Percentiles rank a stretch among this genome's conserved stretches.
These are phyloP conservation scores for Ascochyta pisi DNA, from an alignment of 2,329 filamentous ascomycete genomes.

Conservation along the genomic window DNA sequence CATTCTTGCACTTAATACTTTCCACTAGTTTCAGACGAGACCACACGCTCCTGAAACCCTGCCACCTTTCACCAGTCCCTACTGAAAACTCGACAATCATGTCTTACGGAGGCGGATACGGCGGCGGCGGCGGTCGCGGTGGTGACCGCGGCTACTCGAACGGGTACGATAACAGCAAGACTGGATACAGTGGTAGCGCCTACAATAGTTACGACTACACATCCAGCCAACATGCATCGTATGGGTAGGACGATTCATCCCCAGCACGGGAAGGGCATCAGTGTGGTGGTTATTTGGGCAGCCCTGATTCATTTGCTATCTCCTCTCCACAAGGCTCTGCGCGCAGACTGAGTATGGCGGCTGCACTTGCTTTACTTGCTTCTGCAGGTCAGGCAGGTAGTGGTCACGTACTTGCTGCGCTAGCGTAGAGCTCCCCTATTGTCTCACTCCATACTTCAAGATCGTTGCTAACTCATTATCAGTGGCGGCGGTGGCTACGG, in stretches of 20 bases:
- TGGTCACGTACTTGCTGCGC: conserved; percentile 37
- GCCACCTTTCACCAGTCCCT: conserved; percentile 40
- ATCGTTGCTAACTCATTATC: conserved; percentile 37
- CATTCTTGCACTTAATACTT: conserved; percentile 28
- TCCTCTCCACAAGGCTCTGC: conserved; percentile 39
- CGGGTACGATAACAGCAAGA: conserved; percentile 57
- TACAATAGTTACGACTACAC: conserved; percentile 56
- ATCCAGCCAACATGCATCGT: conserved; percentile 51
- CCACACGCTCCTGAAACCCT: conserved; percentile 34
- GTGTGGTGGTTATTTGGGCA: conserved; percentile 42
- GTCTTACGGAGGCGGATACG: conserved; percentile 68
- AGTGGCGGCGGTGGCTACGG: conserved; percentile 44
- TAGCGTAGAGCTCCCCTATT: conserved; percentile 38
- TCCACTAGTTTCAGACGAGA: conserved; percentile 22
- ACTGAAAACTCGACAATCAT: conserved; percentile 58
- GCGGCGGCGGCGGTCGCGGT: conserved; percentile 58
- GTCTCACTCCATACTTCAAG: conserved; percentile 15
- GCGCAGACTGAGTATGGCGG: conserved; percentile 38
- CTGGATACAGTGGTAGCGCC: conserved; percentile 56
- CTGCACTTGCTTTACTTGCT: conserved; percentile 31
- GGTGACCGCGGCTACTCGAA: conserved; percentile 61
- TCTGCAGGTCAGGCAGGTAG: conserved; percentile 26
- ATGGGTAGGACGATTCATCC: conserved; percentile 52
- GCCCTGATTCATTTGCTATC: conserved; percentile 38
- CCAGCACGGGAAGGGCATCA: conserved; percentile 50